Evolutionary conservation across 139 green algal genomes (phyloP), one percentile per base, ranked within the genome.

Genomic region (Ettlia oleoabundans): DNA sequence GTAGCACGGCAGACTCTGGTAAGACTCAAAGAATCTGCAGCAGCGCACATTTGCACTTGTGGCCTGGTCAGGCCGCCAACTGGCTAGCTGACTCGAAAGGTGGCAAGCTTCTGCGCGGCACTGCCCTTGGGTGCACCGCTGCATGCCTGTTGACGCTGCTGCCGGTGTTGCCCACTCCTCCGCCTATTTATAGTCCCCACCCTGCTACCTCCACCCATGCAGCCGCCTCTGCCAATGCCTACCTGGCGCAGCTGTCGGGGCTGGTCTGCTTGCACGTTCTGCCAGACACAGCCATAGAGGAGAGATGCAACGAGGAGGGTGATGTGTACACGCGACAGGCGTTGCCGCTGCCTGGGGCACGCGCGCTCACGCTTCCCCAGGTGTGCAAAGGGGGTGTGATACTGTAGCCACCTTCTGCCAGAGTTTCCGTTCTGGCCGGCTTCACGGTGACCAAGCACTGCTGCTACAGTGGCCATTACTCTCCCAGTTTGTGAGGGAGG

Each of bases 201-300:
- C 55, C 55, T 32, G 5, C 55, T 32, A 15, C 18, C 55, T 28
- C 30, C 32, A 6, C 4, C 70, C 42, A 9, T 55, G 82, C 87
- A 21, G 86, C 72, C 0, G 82, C 85, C 3, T 69, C 77, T 7
- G 88, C 88, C 24, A 91, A 91, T 53, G 73, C 55, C 43, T 94
- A 91, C 81, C 81, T 95, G 40, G 82, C 83, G 32, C 64, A 40
- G 22, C 38, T 78, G 61, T 67, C 84, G 1, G 30, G 64, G 9
- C 77, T 93, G 37, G 71, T 87, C 13, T 83, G 86, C 47, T 67
- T 90, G 80, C 84, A 92, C 70, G 62, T 68, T 32, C 76, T 83
- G 75, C 58, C 58, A 4, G 75, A 81, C 38, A 37, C 41, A 2
- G 58, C 58, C 40, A 70, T 81, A 1, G 79, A 79, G 22, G 51